phyloP scores from a whole-genome alignment of 208 protist species.

The Crithidia brevicula region DNA sequence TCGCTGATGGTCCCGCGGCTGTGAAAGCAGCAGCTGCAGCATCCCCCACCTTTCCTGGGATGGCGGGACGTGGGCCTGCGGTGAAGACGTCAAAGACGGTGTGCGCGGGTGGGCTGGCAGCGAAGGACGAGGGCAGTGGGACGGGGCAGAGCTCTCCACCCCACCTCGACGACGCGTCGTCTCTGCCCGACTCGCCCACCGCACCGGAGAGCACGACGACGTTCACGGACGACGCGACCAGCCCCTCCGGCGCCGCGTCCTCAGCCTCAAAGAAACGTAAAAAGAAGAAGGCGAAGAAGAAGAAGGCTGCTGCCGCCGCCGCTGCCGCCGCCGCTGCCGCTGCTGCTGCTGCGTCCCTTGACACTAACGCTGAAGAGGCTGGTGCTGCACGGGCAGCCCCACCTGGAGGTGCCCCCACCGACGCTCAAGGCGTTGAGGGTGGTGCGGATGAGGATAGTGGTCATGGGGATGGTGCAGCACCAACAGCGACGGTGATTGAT shows the following conservation, averaged over 20 bases:
- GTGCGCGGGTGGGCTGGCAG: no score
- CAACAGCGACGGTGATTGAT: background rate
- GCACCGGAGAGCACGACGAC: background rate
- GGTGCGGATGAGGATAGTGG: background rate
- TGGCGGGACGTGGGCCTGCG: no score
- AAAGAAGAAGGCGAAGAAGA: conserved; percentile 40
- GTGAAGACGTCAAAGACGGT: no score
- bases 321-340: background rate
- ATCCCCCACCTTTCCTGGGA: no score
- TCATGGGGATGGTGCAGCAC: background rate
- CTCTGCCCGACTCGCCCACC: background rate
- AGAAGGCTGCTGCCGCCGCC: conserved; percentile 11
- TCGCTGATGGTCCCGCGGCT: no score
- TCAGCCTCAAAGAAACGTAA: conserved; percentile 33
- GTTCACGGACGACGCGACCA: conserved; percentile 1
- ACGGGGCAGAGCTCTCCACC: no score
- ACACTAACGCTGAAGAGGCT: no score
- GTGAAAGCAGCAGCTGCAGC: no score
- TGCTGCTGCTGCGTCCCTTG: no score
- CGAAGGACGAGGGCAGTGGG: background rate
- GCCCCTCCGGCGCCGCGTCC: background rate
- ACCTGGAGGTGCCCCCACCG: no score
- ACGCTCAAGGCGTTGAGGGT: background rate
- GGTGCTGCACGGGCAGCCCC: no score
- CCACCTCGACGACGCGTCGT: background rate